Evolutionary conservation across 192 early-diverging fungal species (phyloP).

Genomic region (Backusella liffmaniae): DNA sequence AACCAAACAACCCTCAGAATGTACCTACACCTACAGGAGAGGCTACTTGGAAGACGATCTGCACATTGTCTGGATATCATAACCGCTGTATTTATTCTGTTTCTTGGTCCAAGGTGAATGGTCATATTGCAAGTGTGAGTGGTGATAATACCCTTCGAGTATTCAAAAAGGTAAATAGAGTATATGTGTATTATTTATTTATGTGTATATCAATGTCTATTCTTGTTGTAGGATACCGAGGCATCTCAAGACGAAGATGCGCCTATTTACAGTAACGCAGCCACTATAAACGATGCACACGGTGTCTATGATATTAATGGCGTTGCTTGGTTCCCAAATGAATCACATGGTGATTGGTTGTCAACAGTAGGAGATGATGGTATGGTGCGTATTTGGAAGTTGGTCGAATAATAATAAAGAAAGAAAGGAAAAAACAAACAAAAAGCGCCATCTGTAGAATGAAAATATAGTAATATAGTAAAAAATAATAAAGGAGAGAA

Average conservation of each 20-base stretch:
- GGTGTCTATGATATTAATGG: conserved; percentile 89
- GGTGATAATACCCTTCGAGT: conserved; percentile 82
- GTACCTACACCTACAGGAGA: conserved; percentile 53
- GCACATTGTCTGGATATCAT: conserved; percentile 68
- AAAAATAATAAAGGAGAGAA: neutral
- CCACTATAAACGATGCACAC: conserved; percentile 65
- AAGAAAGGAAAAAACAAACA: neutral
- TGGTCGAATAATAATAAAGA: conserved; percentile 22
- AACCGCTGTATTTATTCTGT: conserved; percentile 89
- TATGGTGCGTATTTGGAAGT: conserved; percentile 78
- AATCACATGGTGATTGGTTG: conserved; percentile 63
- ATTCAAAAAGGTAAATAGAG: conserved; percentile 42
- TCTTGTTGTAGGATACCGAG: neutral
- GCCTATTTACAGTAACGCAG: conserved; percentile 34
- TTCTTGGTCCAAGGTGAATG: conserved; percentile 80
- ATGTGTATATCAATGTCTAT: neutral
- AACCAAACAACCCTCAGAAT: conserved; percentile 46
- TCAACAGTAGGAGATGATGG: conserved; percentile 94
- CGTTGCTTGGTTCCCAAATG: conserved; percentile 78
- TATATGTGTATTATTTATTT: neutral
- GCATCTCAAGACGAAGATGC: conserved; percentile 13
- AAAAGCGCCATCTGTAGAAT: neutral
- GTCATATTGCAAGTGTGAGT: conserved; percentile 73
- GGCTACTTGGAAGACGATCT: conserved; percentile 68
- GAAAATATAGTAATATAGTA: neutral